Base-by-base conservation (phyloP, 2,329 filamentous ascomycete genomes). In the Hypoxylon sp. region DNA sequence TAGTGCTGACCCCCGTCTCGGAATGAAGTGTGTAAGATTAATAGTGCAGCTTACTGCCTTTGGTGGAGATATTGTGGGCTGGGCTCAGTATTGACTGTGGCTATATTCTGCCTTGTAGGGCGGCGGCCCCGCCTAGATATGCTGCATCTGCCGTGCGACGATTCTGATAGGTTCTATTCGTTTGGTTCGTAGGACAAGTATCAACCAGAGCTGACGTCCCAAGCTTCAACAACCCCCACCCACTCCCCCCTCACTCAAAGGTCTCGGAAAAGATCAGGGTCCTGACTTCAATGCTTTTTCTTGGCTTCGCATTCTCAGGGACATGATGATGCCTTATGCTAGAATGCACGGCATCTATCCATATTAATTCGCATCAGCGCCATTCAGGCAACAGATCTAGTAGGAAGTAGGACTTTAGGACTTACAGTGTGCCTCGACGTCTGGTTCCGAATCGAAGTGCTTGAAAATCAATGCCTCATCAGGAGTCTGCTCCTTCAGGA, bases 401-500 rank as follows among this genome's bases (percentile, higher is more conserved):
- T 7, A 32, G 2, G 25, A 28, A 5, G 1, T 7, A 19, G 7
- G 25, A 28, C 46, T 6, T 9, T 7, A 19, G 7, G 25, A 28
- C 46, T 49, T 19, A 49, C 46, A 49, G 11, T 49, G 46, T 17
- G 46, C 46, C 46, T 32, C 23, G 2, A 49, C 46, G 25, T 13
- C 25, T n/a, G 46, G 46, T 30, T 49, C 46, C 7, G 46, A 49
- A 6, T 34, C 28, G 11, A 51, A 51, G 30, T 51, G 48, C 19
- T 51, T 51, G 48, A 51, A 51, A 13, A 51, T 51, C 48, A 51
- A 21, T 30, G 48, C n/a, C 28, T 51, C 48, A 34, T 51, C 48
- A 4, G 48, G 48, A 10, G 25, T 34, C 7, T 51, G 48, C 17
- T 51, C 28, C 17, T 51, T 51, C 10, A 51, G 48, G 19, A 51